phyloP scores from a whole-genome alignment of 2,329 filamentous ascomycete genomes.

The Hypoxylon sp. region DNA sequence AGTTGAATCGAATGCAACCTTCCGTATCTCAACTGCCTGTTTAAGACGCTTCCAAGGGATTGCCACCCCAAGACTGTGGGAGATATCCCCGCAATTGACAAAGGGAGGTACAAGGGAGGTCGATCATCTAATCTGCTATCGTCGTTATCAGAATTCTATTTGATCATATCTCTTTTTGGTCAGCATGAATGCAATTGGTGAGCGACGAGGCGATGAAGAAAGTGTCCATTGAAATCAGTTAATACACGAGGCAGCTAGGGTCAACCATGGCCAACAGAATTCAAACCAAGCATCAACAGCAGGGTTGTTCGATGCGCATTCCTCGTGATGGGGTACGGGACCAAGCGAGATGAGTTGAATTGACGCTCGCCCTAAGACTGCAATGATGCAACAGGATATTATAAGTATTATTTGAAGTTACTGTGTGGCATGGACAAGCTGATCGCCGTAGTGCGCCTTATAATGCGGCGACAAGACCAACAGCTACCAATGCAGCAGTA shows the following conservation, averaged over 20 bases:
- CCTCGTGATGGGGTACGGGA: too few relatives aligned
- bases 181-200: too few relatives aligned
- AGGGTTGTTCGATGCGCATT: too few relatives aligned
- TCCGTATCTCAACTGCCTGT: slow-evolving; percentile 30
- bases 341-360: too few relatives aligned
- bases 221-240: too few relatives aligned
- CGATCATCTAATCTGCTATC: slow-evolving; percentile 23
- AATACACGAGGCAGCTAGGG: too few relatives aligned
- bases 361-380: too few relatives aligned
- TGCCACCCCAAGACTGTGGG: slow-evolving; percentile 1
- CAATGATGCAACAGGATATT: neutral
- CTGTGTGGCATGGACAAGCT: neutral
- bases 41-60: slow-evolving; percentile 30
- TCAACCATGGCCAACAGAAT: too few relatives aligned
- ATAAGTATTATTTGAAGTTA: neutral
- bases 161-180: neutral
- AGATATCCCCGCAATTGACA: slow-evolving; percentile 34
- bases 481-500: slow-evolving; percentile 16
- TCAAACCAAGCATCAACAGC: too few relatives aligned
- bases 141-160: neutral
- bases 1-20: slow-evolving; percentile 37
- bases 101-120: neutral
- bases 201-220: too few relatives aligned
- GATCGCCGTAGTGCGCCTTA: slow-evolving; percentile 9
- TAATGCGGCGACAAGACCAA: slow-evolving; percentile 30